phyloP scores from a whole-genome alignment of 2,329 filamentous ascomycete species.

The Fusarium kyushuense region DNA sequence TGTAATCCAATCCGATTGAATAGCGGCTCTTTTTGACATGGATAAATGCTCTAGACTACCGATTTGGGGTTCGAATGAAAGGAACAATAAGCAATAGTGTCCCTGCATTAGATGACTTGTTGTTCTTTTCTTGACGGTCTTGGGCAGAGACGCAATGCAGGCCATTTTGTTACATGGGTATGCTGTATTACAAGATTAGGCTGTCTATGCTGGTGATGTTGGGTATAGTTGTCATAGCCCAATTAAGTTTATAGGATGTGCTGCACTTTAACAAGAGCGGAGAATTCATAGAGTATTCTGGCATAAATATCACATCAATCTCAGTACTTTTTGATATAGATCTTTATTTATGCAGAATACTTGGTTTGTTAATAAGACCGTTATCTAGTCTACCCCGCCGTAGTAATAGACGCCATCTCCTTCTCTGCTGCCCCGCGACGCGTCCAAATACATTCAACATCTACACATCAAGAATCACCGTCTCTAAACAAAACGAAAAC shows the following conservation, averaged over 20 bases:
- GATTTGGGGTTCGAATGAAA: background rate
- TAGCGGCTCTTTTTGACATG: constrained; percentile 1
- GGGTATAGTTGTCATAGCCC: background rate
- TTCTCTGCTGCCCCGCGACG: constrained; percentile 36
- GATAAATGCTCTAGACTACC: background rate
- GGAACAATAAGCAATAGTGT: constrained; percentile 2
- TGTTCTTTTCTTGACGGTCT: background rate
- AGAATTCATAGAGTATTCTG: background rate
- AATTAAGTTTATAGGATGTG: background rate
- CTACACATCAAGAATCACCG: constrained; percentile 4
- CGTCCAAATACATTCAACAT: constrained; percentile 28
- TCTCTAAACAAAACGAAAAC: background rate
- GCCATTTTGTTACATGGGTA: background rate
- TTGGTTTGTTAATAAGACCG: background rate
- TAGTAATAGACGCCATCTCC: background rate
- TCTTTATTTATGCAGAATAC: background rate
- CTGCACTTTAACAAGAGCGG: background rate
- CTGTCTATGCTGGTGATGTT: background rate
- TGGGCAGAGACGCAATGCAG: background rate
- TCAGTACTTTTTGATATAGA: background rate
- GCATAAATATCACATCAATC: background rate
- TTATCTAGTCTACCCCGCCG: constrained; percentile 20
- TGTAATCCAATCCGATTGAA: background rate
- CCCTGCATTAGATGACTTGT: constrained; percentile 8
- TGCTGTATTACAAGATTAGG: background rate